These are phyloP conservation scores for Cadophora sp. DNA, from an alignment of 2,329 filamentous ascomycete genomes.

Conservation along the genomic window DNA sequence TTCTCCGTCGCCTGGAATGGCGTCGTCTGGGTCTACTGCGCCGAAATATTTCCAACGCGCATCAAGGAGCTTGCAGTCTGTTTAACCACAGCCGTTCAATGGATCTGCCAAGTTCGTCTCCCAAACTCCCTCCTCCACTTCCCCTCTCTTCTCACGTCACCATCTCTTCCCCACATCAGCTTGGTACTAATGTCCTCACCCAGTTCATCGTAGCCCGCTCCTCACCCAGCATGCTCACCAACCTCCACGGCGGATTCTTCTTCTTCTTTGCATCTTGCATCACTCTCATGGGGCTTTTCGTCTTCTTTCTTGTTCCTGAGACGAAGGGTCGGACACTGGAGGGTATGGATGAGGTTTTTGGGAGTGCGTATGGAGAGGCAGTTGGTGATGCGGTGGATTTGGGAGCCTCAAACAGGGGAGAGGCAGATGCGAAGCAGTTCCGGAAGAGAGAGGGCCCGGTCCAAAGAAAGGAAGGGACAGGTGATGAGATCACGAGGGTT, in stretches of 20 bases:
- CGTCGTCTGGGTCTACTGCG: slow-evolving; percentile 40
- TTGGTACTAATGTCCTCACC: neutral
- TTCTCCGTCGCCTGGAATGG: slow-evolving; percentile 42
- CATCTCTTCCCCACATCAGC: no score
- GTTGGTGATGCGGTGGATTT: neutral
- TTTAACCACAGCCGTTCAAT: slow-evolving; percentile 33
- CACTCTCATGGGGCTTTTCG: slow-evolving; percentile 63
- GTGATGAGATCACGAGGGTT: neutral
- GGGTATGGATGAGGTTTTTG: slow-evolving; percentile 65
- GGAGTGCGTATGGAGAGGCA: slow-evolving; percentile 29
- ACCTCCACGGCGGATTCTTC: slow-evolving; percentile 35
- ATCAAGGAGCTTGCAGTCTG: slow-evolving; percentile 38
- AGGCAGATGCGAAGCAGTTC: neutral
- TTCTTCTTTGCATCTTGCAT: slow-evolving; percentile 70
- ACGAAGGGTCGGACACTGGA: slow-evolving; percentile 76
- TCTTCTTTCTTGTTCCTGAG: slow-evolving; percentile 80
- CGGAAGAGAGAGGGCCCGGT: neutral
- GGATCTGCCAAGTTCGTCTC: slow-evolving; percentile 27
- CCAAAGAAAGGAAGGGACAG: neutral
- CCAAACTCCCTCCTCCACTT: neutral
- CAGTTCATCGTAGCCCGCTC: slow-evolving; percentile 34
- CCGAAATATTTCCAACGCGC: slow-evolving; percentile 39
- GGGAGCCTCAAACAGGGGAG: neutral
- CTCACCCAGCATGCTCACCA: slow-evolving; percentile 33
- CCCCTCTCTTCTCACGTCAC: neutral